These are phyloP conservation scores for Aotearoamyces nothofagi DNA, from an alignment of 2,329 filamentous ascomycete species.

Conservation along the genomic window DNA sequence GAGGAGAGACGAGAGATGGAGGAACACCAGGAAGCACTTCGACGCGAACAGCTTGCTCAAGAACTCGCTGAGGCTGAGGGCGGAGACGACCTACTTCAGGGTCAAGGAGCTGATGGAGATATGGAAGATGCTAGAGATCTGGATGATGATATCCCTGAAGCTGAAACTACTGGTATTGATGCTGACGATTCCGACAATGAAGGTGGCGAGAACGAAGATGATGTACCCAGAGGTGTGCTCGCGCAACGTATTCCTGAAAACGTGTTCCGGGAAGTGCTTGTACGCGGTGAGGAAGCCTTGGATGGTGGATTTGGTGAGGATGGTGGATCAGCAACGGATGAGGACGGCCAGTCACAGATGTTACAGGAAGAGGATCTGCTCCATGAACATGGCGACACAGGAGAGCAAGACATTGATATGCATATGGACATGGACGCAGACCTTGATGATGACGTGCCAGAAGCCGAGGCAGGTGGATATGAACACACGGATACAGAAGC, in stretches of 20 bases:
- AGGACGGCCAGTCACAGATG: slow-evolving; percentile 40
- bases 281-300: slow-evolving; percentile 30
- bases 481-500: slow-evolving; percentile 68
- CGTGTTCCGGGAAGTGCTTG: slow-evolving; percentile 42
- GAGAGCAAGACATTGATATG: slow-evolving; percentile 16
- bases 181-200: slow-evolving; percentile 28
- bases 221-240: slow-evolving; percentile 14
- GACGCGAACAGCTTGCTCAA: slow-evolving; percentile 54
- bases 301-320: slow-evolving; percentile 29
- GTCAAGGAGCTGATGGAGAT: slow-evolving; percentile 25
- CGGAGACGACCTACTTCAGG: slow-evolving; percentile 23
- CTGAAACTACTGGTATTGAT: slow-evolving; percentile 23
- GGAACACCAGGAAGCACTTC: slow-evolving; percentile 64
- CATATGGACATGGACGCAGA: slow-evolving; percentile 50
- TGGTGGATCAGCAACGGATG: slow-evolving; percentile 34
- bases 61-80: slow-evolving; percentile 51
- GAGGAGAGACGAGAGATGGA: slow-evolving; percentile 83
- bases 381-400: slow-evolving; percentile 18
- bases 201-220: slow-evolving; percentile 25
- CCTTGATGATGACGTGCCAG: slow-evolving; percentile 56
- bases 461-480: slow-evolving; percentile 48
- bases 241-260: slow-evolving; percentile 36
- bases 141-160: slow-evolving; percentile 62
- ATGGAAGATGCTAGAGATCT: slow-evolving; percentile 42
- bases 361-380: slow-evolving; percentile 47